These are phyloP conservation scores for Penicillium daleae DNA, from an alignment of 495 filamentous ascomycete genomes.

Conservation along the genomic window DNA sequence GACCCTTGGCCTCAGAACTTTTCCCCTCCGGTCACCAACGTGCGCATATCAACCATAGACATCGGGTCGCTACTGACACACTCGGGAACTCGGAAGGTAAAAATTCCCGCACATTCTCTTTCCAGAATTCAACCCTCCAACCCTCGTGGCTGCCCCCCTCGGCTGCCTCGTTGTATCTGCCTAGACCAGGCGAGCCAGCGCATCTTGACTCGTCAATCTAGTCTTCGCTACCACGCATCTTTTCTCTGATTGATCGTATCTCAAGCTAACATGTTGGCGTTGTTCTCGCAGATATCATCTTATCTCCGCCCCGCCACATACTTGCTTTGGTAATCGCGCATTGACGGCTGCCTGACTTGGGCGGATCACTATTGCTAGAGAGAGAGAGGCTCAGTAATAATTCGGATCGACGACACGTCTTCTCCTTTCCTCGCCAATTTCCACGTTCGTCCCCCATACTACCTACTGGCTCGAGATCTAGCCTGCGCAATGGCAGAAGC, in stretches of 20 bases:
- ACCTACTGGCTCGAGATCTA: constrained; percentile 3
- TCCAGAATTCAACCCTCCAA: neutral
- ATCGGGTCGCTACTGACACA: neutral
- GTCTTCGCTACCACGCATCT: neutral
- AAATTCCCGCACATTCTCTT: constrained; percentile 9
- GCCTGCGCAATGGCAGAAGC: constrained; percentile 42
- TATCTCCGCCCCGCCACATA: constrained; percentile 10
- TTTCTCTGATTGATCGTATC: neutral
- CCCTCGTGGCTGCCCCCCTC: constrained; percentile 1
- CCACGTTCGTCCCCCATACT: neutral
- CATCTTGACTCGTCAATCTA: constrained; percentile 16
- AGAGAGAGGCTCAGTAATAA: constrained; percentile 34
- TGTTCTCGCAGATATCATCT: constrained; percentile 12
- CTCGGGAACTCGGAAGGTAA: constrained; percentile 16
- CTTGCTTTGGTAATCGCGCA: constrained; percentile 8
- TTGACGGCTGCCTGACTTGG: constrained; percentile 18
- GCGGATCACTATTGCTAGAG: constrained; percentile 7
- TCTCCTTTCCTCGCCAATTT: neutral
- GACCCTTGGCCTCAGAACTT: constrained; percentile 2
- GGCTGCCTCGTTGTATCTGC: constrained; percentile 24
- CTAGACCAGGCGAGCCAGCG: constrained; percentile 8
- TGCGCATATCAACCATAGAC: constrained; percentile 3
- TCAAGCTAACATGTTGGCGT: constrained; percentile 16
- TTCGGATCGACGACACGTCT: constrained; percentile 23
- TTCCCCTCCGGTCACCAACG: neutral